These are phyloP conservation scores for Chionographis japonica DNA, from an alignment of 106 monocot species.

Conservation along the genomic window DNA sequence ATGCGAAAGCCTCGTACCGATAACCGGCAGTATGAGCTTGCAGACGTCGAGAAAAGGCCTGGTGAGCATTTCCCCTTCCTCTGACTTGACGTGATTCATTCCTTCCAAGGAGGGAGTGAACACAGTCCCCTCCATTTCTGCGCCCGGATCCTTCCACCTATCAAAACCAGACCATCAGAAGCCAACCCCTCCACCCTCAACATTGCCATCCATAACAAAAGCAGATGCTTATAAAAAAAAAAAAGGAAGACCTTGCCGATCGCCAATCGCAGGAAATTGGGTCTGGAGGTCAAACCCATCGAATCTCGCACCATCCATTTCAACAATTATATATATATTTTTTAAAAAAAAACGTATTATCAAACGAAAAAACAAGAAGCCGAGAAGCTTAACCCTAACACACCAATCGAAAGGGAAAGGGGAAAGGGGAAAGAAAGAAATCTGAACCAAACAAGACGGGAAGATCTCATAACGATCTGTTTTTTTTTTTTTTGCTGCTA, in stretches of 20 bases:
- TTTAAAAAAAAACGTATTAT: not conserved
- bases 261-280: not conserved
- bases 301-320: too few species aligned
- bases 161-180: not conserved
- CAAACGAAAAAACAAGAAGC: not conserved
- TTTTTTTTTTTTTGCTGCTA: too few species aligned
- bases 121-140: slow-evolving; percentile 62
- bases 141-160: slow-evolving; percentile 18
- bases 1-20: slow-evolving; percentile 35
- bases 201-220: too few species aligned
- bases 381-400: slow-evolving; percentile 9
- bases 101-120: slow-evolving; percentile 85
- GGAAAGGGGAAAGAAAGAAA: slow-evolving; percentile 3
- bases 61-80: slow-evolving; percentile 57
- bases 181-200: not conserved
- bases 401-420: not conserved
- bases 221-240: not conserved
- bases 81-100: slow-evolving; percentile 77
- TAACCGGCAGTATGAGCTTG: slow-evolving; percentile 81
- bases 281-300: not conserved
- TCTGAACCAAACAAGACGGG: slow-evolving; percentile 7
- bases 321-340: too few species aligned
- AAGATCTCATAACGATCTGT: not conserved
- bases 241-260: not conserved
- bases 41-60: slow-evolving; percentile 94